Evolutionary conservation across 2,329 filamentous ascomycete species (phyloP).

Genomic region (Emergomyces africanus): DNA sequence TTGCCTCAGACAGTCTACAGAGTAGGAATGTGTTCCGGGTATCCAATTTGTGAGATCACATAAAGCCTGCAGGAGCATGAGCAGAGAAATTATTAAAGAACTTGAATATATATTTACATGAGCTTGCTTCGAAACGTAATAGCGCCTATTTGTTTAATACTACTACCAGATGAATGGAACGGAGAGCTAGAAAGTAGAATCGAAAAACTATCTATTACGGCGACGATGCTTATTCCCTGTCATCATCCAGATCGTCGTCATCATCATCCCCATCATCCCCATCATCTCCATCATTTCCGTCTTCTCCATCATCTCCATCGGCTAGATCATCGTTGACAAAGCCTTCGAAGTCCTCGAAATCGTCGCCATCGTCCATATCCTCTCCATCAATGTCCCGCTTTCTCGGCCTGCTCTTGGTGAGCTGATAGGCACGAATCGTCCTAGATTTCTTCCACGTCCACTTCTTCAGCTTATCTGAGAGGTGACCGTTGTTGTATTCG

Average conservation of each 20-base stretch:
- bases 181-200: not conserved
- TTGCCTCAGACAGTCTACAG: too few species aligned
- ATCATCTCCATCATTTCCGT: not conserved
- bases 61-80: too few species aligned
- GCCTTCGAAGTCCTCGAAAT: not conserved
- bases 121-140: not conserved
- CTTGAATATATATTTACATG: not conserved
- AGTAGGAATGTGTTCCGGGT: too few species aligned
- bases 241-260: not conserved
- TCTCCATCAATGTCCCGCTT: not conserved
- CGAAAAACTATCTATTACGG: not conserved
- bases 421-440: not conserved
- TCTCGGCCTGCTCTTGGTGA: not conserved
- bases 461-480: not conserved
- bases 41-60: too few species aligned
- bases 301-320: not conserved
- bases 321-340: not conserved
- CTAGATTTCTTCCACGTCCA: not conserved
- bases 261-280: not conserved
- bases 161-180: not conserved
- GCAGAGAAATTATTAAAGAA: not conserved
- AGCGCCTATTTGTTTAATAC: not conserved
- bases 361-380: not conserved
- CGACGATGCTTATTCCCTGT: not conserved
- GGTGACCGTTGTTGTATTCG: not conserved